Conservation (phyloP, 371 early-diverging fungal genomes). For the Mortierella polycephala region DNA sequence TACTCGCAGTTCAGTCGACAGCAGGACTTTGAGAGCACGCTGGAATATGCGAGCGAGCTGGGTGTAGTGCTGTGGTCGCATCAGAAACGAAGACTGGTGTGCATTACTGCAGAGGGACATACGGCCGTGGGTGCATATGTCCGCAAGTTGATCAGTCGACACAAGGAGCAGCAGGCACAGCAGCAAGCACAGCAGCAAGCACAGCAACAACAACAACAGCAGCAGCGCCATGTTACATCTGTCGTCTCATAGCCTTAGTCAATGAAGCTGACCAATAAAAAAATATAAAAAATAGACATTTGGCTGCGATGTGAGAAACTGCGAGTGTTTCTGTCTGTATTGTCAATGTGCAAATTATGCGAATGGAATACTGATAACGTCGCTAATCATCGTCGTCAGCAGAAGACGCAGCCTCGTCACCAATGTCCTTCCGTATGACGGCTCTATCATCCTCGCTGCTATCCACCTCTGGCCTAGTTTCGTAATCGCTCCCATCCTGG, state of each 20-base stretch:
- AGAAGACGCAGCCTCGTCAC: no score
- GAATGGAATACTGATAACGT: no score
- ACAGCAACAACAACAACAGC: slow-evolving; percentile 22
- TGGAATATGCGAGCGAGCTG: slow-evolving; percentile 81
- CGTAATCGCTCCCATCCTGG: no score
- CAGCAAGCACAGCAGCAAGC: slow-evolving; percentile 28
- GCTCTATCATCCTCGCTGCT: no score
- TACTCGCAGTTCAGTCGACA: slow-evolving; percentile 85
- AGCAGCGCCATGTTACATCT: slow-evolving; percentile 16
- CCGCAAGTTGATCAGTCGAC: slow-evolving; percentile 35
- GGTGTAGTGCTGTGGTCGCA: slow-evolving; percentile 85
- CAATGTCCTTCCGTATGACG: no score
- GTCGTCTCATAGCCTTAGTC: slow-evolving; percentile 11
- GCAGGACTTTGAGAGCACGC: slow-evolving; percentile 80
- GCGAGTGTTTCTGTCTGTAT: not conserved
- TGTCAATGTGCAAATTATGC: not conserved
- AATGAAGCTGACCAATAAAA: no score
- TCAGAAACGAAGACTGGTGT: slow-evolving; percentile 67
- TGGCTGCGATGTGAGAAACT: not conserved
- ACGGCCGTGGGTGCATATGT: slow-evolving; percentile 49
- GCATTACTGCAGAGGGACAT: slow-evolving; percentile 68
- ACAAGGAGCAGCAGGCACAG: slow-evolving; percentile 39
- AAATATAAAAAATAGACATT: not conserved
- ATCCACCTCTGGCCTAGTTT: no score
- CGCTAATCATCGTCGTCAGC: no score